These are phyloP conservation scores for Kodamaea sp. DNA, from an alignment of 1,139 yeast genomes.

Conservation along the genomic window DNA sequence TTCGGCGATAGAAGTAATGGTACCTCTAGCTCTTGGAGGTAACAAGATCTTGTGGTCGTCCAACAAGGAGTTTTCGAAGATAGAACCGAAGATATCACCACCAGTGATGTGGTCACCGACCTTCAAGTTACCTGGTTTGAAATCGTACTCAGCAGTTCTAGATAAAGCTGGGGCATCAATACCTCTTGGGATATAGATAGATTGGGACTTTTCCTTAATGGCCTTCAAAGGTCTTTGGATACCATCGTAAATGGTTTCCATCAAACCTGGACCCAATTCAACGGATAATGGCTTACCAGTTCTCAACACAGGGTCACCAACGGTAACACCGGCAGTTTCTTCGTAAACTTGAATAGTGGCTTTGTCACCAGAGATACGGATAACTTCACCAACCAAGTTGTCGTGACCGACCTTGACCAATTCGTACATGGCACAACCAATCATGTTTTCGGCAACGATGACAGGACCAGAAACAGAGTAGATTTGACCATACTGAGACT, in stretches of 20 bases:
- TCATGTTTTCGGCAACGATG: slow-evolving; percentile 95
- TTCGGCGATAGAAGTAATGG: slow-evolving; percentile 84
- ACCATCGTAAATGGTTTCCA: slow-evolving; percentile 99
- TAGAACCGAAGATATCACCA: slow-evolving; percentile 95
- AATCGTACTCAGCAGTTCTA: slow-evolving; percentile 81
- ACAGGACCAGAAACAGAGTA: slow-evolving; percentile 98
- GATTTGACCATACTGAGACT: slow-evolving; percentile 81
- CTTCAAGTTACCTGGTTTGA: slow-evolving; percentile 73
- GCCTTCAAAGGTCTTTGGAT: slow-evolving; percentile 97
- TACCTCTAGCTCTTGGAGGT: slow-evolving; percentile 99
- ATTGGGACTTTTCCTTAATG: slow-evolving; percentile 80
- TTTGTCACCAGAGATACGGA: slow-evolving; percentile 93
- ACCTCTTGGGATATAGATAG: slow-evolving; percentile 98
- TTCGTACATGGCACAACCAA: slow-evolving; percentile 99
- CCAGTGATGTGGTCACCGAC: slow-evolving; percentile 98
- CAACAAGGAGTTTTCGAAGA: slow-evolving; percentile 88
- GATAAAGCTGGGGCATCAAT: slow-evolving; percentile 92
- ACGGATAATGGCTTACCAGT: slow-evolving; percentile 98
- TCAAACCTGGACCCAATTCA: slow-evolving; percentile 97
- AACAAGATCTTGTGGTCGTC: slow-evolving; percentile 90
- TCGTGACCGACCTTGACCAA: slow-evolving; percentile 97
- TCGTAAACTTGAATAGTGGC: slow-evolving; percentile 98
- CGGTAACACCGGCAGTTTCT: slow-evolving; percentile 98
- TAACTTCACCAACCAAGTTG: slow-evolving; percentile 95
- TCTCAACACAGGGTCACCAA: slow-evolving; percentile 97